Conservation (phyloP, 75 land plant genomes). For the Sequoia sempervirens region DNA sequence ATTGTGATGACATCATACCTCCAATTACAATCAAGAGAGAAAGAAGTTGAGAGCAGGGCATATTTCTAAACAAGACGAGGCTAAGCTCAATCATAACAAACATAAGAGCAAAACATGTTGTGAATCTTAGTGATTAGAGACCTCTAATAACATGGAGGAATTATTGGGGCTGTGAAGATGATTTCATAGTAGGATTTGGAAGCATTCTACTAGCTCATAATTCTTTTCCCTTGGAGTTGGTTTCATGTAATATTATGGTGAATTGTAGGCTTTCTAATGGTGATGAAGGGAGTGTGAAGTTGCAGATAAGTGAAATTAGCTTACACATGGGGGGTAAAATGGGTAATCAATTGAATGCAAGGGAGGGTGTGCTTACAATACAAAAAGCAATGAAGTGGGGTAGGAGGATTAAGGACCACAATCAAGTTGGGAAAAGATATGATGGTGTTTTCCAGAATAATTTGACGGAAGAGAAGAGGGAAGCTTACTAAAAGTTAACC, state of each 20-base stretch:
- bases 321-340: not conserved
- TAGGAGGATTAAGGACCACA: not conserved
- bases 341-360: not conserved
- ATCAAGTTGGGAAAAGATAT: not conserved
- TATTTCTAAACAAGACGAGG: slow-evolving; percentile 18
- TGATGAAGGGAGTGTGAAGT: not conserved
- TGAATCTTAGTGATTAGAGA: slow-evolving; percentile 31
- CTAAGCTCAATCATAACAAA: slow-evolving; percentile 35
- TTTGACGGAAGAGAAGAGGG: not conserved
- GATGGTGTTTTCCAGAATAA: not conserved
- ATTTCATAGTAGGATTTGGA: not conserved
- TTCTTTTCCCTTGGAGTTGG: not conserved
- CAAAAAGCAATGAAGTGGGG: not conserved
- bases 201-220: not conserved
- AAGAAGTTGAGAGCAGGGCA: slow-evolving; percentile 16
- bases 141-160: not conserved
- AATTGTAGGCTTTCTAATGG: not conserved
- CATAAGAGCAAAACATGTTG: slow-evolving; percentile 17
- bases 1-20: too few relatives aligned
- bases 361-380: not conserved
- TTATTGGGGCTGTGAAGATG: not conserved
- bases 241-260: not conserved
- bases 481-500: too few relatives aligned
- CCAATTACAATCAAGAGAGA: not conserved
- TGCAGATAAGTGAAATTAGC: not conserved